Base-by-base conservation (phyloP, 805 yeast genomes). In the Cyberlindnera bimundalis region DNA sequence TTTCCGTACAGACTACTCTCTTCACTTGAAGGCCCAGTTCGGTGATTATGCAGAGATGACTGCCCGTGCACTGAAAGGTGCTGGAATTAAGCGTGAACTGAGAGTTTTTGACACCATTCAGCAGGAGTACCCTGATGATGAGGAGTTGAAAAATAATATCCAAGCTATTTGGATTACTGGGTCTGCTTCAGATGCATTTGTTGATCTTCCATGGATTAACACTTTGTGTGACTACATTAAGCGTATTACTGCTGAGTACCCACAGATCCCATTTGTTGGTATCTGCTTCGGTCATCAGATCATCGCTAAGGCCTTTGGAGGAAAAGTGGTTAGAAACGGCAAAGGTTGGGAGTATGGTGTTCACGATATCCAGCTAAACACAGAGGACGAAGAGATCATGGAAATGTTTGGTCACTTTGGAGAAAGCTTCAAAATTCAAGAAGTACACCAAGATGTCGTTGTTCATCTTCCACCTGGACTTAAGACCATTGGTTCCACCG, bases 201-300 rank as follows among this genome's bases (percentile, higher is more conserved):
- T 51, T 2, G 60, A 64, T 10, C 55, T 60, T 2, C 55, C 56
- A 17, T 74, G 79, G 79, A 65, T 78, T 33, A 40, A 53, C 21
- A 53, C 52, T 11, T 53, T 77, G 29, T 61, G 64, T 27, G 55
- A 61, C 4, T 76, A 37, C 35, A 66, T 53, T 42, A 68, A 23
- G 55, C 37, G 33, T 6, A 17, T 44, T 4, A 29, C 28, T n/a
- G 21, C 31, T 11, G 17, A 25, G 8, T 35, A 35, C 25, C 18
- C 37, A 4, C 43, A 34, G 31, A 47, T 52, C 17, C 82, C 84
- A 2, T 42, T 79, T 4, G 71, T 76, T 6, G 95, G 95, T 4
- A 66, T 88, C 30, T 88, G 96, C 60, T 88, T 87, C 58, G 96
- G 96, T 6, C 96, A 89, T 61, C 96, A 88, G 58, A 70, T 86